These are phyloP conservation scores for Diplodia mutila DNA, from an alignment of 2,329 filamentous ascomycete genomes.

Conservation along the genomic window DNA sequence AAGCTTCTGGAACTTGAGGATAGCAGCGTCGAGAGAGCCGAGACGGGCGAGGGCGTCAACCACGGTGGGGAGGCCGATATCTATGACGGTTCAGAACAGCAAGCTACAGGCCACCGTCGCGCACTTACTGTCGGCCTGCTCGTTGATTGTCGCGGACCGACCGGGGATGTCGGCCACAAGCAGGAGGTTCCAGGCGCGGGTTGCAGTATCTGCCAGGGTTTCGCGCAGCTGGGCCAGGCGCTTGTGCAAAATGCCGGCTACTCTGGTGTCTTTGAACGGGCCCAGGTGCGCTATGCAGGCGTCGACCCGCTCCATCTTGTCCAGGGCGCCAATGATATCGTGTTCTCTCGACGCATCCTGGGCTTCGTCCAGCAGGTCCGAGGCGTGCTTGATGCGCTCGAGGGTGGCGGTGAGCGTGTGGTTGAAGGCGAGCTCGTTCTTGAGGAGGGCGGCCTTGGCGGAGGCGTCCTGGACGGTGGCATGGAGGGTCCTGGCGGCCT, in stretches of 20 bases:
- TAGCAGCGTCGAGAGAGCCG: slow-evolving; percentile 52
- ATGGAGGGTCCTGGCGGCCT: slow-evolving; percentile 67
- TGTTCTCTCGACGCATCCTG: slow-evolving; percentile 51
- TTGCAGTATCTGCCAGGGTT: slow-evolving; percentile 67
- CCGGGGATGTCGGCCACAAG: slow-evolving; percentile 64
- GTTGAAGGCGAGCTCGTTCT: slow-evolving; percentile 64
- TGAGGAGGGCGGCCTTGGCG: slow-evolving; percentile 59
- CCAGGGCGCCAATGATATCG: slow-evolving; percentile 53
- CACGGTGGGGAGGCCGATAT: slow-evolving; percentile 39
- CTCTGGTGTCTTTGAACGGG: slow-evolving; percentile 63
- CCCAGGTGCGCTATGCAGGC: slow-evolving; percentile 62
- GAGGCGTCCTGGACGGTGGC: slow-evolving; percentile 65
- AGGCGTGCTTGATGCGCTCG: slow-evolving; percentile 56
- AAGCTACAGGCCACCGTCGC: background rate
- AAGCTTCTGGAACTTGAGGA: slow-evolving; percentile 64
- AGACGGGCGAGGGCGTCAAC: slow-evolving; percentile 43
- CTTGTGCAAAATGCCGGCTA: slow-evolving; percentile 66
- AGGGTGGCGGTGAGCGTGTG: slow-evolving; percentile 56
- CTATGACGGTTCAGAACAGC: slow-evolving; percentile 17
- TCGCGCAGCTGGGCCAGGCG: slow-evolving; percentile 69
- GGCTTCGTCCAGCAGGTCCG: slow-evolving; percentile 52
- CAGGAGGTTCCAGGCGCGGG: slow-evolving; percentile 71
- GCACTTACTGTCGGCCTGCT: slow-evolving; percentile 54
- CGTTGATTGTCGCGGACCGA: slow-evolving; percentile 60
- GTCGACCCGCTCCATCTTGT: slow-evolving; percentile 54